Conservation (phyloP, 306 rosid genomes). For the Malus domestica region ASM211411v1 NC_041802.1:24462001-24462500, state of each 20-base stretch:
- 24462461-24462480: neutral
- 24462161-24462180: slow-evolving; percentile 17
- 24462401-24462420: neutral
- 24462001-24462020: neutral
- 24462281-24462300: slow-evolving; percentile 39
- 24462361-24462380: neutral
- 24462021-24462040: neutral
- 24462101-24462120: neutral
- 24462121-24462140: neutral
- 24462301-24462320: slow-evolving; percentile 28
- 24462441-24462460: neutral
- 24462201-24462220: slow-evolving; percentile 25
- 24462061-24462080: neutral
- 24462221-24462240: slow-evolving; percentile 27
- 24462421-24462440: neutral
- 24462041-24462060: neutral
- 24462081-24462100: neutral
- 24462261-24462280: slow-evolving; percentile 26
- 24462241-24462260: slow-evolving; percentile 21
- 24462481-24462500: neutral
- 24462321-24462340: neutral
- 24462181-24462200: slow-evolving; percentile 21
- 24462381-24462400: neutral
- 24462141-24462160: slow-evolving; percentile 13
- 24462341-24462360: neutral